Conservation (phyloP, 2,329 filamentous ascomycete genomes). For the Mollisia scopiformis region DNA sequence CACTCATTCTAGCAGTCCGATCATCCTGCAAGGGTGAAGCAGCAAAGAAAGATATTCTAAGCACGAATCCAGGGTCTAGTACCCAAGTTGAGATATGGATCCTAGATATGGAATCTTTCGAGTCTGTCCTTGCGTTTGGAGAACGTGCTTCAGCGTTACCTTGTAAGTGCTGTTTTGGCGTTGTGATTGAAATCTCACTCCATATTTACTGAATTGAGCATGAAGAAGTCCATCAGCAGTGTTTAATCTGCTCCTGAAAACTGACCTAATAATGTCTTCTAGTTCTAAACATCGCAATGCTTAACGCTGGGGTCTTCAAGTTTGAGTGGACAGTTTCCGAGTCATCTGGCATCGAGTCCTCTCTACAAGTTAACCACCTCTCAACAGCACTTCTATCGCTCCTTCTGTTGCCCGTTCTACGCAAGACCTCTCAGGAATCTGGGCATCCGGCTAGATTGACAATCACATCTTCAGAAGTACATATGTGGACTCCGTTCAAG, state of each 20-base stretch:
- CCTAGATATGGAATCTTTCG: conserved; percentile 15
- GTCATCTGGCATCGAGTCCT: conserved; percentile 2
- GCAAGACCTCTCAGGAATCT: not conserved
- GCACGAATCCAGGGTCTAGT: conserved; percentile 31
- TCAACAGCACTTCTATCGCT: conserved; percentile 9
- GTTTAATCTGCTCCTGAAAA: no score
- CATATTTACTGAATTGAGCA: not conserved
- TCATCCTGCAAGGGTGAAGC: conserved; percentile 41
- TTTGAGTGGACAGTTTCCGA: conserved; percentile 6
- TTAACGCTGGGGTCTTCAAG: conserved; percentile 20
- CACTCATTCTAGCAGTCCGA: conserved; percentile 40
- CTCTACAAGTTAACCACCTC: conserved; percentile 9
- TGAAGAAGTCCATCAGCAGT: not conserved
- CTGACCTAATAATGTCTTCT: not conserved
- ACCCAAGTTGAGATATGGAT: not conserved
- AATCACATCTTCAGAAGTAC: conserved; percentile 7
- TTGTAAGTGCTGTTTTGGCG: not conserved
- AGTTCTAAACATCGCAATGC: conserved; percentile 18
- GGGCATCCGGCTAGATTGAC: not conserved
- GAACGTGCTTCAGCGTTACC: not conserved
- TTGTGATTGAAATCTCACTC: not conserved
- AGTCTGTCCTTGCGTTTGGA: conserved; percentile 16
- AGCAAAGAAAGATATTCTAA: conserved; percentile 34
- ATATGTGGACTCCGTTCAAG: conserved; percentile 11
- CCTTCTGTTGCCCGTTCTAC: not conserved